These are phyloP conservation scores for Brettanomyces naardenensis DNA, from an alignment of 805 yeast genomes.

Conservation along the genomic window DNA sequence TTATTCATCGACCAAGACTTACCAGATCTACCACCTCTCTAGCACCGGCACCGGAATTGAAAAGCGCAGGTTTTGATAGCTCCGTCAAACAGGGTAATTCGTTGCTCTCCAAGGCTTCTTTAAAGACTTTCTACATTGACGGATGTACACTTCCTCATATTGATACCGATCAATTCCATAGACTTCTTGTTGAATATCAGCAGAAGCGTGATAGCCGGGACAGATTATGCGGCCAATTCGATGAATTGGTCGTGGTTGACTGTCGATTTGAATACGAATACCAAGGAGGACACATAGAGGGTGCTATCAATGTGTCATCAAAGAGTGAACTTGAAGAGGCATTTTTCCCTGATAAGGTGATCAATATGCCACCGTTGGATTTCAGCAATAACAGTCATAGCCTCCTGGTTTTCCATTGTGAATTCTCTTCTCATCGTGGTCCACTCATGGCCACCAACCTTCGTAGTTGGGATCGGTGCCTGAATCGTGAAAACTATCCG, in stretches of 20 bases:
- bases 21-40: conserved; percentile 1
- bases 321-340: conserved; percentile 58
- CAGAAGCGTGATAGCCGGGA: conserved; percentile 27
- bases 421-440: conserved; percentile 88
- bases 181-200: conserved; percentile 36
- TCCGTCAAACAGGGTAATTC: conserved; percentile 12
- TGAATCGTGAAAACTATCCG: conserved; percentile 74
- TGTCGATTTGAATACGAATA: conserved; percentile 92
- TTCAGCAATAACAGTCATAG: conserved; percentile 24
- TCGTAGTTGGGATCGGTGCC: conserved; percentile 71
- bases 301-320: conserved; percentile 71
- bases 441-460: conserved; percentile 87
- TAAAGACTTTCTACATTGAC: conserved; percentile 35
- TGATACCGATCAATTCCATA: conserved; percentile 46
- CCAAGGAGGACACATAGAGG: conserved; percentile 84
- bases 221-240: conserved; percentile 38
- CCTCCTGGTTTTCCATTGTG: conserved; percentile 85
- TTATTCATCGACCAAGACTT: conserved; percentile 1
- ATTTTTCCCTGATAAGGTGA: conserved; percentile 29
- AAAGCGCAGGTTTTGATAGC: background rate
- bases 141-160: conserved; percentile 69
- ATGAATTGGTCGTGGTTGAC: conserved; percentile 59
- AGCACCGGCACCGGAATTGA: background rate
- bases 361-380: conserved; percentile 16
- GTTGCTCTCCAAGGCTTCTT: conserved; percentile 22